Evolutionary conservation across 768 basidiomycete species (phyloP).

Genomic region (Mycena venus): DNA sequence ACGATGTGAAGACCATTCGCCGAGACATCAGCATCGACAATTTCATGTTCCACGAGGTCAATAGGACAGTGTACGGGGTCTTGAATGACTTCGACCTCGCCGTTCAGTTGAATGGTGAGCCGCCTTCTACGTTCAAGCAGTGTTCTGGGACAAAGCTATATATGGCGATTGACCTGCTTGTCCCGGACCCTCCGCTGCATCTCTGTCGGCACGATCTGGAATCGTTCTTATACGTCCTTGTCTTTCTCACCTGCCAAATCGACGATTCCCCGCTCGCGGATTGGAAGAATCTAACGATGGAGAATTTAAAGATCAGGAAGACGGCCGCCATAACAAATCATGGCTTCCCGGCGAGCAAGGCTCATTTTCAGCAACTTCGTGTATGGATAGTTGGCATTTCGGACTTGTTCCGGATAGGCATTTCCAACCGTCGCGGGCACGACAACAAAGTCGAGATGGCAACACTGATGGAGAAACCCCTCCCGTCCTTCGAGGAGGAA

Average conservation of each 20-base stretch:
- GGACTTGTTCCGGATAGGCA: too few relatives aligned
- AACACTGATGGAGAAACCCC: too few relatives aligned
- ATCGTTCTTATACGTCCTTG: constrained; percentile 42
- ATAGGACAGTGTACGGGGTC: neutral
- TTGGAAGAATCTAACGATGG: neutral
- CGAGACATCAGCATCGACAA: neutral
- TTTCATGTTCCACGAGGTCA: neutral
- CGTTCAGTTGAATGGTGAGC: neutral
- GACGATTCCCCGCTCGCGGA: neutral
- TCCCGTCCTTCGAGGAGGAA: too few relatives aligned
- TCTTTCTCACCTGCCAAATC: constrained; percentile 23
- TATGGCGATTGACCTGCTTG: constrained; percentile 45
- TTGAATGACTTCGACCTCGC: constrained; percentile 16
- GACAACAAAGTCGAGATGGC: too few relatives aligned
- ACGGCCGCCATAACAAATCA: neutral
- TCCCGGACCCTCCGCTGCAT: constrained; percentile 28
- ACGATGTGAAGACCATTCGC: neutral
- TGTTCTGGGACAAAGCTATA: constrained; percentile 46
- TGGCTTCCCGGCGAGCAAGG: neutral
- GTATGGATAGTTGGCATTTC: neutral
- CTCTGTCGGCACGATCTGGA: constrained; percentile 45
- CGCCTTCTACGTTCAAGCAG: constrained; percentile 29
- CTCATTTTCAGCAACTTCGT: neutral
- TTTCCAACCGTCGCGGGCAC: too few relatives aligned
- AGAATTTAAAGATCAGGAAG: neutral